Conservation (phyloP, 208 protist species). For the Strigomonas oncopelti region DNA sequence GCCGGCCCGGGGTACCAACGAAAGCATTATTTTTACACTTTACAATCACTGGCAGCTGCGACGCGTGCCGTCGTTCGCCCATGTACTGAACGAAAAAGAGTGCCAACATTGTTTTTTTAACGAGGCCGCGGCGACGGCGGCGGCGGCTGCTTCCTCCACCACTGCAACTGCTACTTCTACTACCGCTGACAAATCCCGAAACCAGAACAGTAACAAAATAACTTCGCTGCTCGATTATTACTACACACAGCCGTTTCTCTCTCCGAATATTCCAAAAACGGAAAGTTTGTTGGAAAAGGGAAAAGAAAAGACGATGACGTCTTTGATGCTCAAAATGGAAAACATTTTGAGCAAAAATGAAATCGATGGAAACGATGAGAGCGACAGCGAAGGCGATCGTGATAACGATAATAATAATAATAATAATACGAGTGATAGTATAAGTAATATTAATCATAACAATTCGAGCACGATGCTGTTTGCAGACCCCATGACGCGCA, state of each 20-base stretch:
- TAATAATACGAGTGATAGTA: too few relatives aligned
- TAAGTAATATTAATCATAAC: too few relatives aligned
- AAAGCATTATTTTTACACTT: not conserved
- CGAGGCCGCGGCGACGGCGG: not conserved
- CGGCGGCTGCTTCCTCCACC: not conserved
- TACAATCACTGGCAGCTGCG: not conserved
- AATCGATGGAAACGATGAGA: not conserved
- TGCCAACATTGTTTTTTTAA: too few relatives aligned
- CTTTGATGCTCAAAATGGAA: not conserved
- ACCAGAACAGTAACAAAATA: too few relatives aligned
- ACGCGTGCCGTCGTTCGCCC: not conserved
- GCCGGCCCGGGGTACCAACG: not conserved
- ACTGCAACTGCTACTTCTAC: too few relatives aligned
- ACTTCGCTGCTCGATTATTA: too few relatives aligned
- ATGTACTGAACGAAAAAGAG: not conserved
- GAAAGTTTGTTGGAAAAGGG: not conserved
- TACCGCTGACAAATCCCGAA: not conserved
- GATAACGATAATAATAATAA: too few relatives aligned
- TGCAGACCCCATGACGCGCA: too few relatives aligned
- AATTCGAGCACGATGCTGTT: too few relatives aligned
- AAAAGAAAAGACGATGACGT: not conserved
- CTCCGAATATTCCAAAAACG: not conserved
- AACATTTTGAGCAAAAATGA: conserved; percentile 1
- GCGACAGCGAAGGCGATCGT: too few relatives aligned
- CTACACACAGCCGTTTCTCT: too few relatives aligned